A percentile compares a stretch with the other conserved stretches of the same genome.
Evolutionary conservation across 805 yeast genomes (phyloP).

Genomic region (Nakazawaea wickerhamii): DNA sequence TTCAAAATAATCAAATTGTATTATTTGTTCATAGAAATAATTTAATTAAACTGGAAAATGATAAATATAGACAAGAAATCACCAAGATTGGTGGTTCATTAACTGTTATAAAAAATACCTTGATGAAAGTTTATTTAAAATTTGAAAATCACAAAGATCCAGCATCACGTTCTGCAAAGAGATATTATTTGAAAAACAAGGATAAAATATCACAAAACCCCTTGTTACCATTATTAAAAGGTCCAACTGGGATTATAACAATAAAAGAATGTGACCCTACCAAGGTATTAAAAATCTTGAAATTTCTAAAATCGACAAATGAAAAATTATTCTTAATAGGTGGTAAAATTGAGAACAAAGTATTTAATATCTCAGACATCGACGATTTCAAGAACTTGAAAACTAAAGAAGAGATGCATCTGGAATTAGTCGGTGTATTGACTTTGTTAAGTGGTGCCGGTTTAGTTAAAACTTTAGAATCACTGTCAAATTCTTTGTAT

Average conservation of each 20-base stretch:
- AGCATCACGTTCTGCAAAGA: slow-evolving; percentile 46
- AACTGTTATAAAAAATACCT: slow-evolving; percentile 58
- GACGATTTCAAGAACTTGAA: slow-evolving; percentile 70
- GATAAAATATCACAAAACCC: slow-evolving; percentile 48
- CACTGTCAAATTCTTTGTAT: slow-evolving; percentile 62
- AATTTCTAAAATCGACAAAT: slow-evolving; percentile 52
- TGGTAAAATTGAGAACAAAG: slow-evolving; percentile 63
- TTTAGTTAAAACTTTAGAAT: slow-evolving; percentile 72
- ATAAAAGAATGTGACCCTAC: slow-evolving; percentile 68
- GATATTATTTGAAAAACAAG: slow-evolving; percentile 32
- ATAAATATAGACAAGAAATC: slow-evolving; percentile 55
- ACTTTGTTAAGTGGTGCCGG: slow-evolving; percentile 89
- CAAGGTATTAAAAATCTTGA: too few relatives aligned
- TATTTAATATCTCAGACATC: slow-evolving; percentile 47
- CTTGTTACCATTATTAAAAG: slow-evolving; percentile 60
- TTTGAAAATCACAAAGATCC: slow-evolving; percentile 66
- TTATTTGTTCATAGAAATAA: slow-evolving; percentile 85
- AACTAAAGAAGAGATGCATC: slow-evolving; percentile 61
- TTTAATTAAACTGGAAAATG: slow-evolving; percentile 63
- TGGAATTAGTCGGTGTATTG: slow-evolving; percentile 77
- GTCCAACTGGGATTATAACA: slow-evolving; percentile 81
- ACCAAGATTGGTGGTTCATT: slow-evolving; percentile 62
- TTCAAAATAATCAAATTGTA: slow-evolving; percentile 63
- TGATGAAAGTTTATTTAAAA: slow-evolving; percentile 73
- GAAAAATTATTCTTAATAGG: slow-evolving; percentile 81